Evolutionary conservation across 306 rosid genomes (phyloP), one percentile per base, ranked within the genome.

Genomic region (Cucurbita argyrosperma): DNA sequence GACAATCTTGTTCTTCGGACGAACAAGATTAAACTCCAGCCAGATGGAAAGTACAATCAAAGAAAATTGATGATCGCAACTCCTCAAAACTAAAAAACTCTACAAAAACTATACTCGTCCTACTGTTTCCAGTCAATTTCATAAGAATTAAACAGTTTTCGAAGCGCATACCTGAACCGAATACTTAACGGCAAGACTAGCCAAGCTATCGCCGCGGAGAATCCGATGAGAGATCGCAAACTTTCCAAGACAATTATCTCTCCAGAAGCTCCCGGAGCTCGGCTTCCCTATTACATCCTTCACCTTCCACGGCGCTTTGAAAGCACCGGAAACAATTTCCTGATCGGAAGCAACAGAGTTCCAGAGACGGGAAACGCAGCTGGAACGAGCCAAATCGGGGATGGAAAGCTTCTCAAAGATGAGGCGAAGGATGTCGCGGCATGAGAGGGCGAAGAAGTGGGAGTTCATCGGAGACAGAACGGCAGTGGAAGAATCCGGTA

Each of bases 161-260:
- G 1, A 4, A 2, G 4, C 8, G 55, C 35, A 38, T 43, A 89
- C 99, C 96, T 94, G 99, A 76, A 88, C 96, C 43, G 88, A 85
- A 80, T 91, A 94, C 92, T 88, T 91, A 76, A 91, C 92, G 55
- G 99, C 97, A 50, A 94, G 96, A 60, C 99, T 84, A 15, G 99
- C 90, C 19, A 91, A 82, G 83, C 81, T 89, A 72, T 94, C 97
- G 8, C 91, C 92, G 23, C 82, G 89, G 45, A 83, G 69, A 26
- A 94, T 80, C 45, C 83, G 89, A 76, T 91, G 99, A 0, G 96
- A 91, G 73, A 89, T 82, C 46, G 97, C 95, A 81, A 94, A 94
- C 79, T 89, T 94, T 5, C 85, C 84, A 26, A 94, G 74, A 14
- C 81, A 79, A 61, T 83, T 89, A 73, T 91, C 96, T 80, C 95